phyloP scores from a whole-genome alignment of 2,329 filamentous ascomycete species.

The Sporothrix pallida region DNA sequence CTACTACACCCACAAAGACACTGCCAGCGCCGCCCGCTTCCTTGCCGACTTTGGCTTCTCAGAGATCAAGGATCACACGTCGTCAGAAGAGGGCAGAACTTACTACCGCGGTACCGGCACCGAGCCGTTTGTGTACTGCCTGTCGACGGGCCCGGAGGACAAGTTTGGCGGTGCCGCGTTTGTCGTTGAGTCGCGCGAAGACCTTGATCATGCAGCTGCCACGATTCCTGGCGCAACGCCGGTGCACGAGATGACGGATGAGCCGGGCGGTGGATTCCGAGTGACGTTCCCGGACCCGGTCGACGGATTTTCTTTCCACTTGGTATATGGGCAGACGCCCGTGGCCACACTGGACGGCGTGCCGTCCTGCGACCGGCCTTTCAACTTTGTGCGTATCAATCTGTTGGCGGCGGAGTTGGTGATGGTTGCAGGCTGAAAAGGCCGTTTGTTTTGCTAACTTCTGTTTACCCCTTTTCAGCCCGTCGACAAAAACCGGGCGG shows the following conservation, averaged over 20 bases:
- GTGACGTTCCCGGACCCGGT: constrained; percentile 60
- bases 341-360: constrained; percentile 43
- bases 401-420: not conserved
- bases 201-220: constrained; percentile 59
- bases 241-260: constrained; percentile 56
- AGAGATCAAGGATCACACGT: constrained; percentile 39
- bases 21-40: constrained; percentile 50
- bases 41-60: constrained; percentile 56
- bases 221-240: constrained; percentile 54
- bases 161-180: constrained; percentile 64
- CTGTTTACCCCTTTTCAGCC: constrained; percentile 45
- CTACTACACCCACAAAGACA: constrained; percentile 55
- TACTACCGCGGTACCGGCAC: constrained; percentile 67
- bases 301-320: constrained; percentile 62
- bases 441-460: no score
- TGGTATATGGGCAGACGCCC: constrained; percentile 59
- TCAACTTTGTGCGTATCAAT: constrained; percentile 8
- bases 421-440: constrained; percentile 41
- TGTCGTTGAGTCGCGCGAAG: constrained; percentile 60
- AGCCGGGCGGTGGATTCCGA: constrained; percentile 60
- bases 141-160: constrained; percentile 53
- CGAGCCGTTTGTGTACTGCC: constrained; percentile 65
- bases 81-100: constrained; percentile 50
- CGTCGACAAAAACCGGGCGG: constrained; percentile 57
- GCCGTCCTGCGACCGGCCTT: constrained; percentile 12